These are phyloP conservation scores for Thuja plicata DNA, from an alignment of 83 land plant genomes.

Conservation along the genomic window DNA sequence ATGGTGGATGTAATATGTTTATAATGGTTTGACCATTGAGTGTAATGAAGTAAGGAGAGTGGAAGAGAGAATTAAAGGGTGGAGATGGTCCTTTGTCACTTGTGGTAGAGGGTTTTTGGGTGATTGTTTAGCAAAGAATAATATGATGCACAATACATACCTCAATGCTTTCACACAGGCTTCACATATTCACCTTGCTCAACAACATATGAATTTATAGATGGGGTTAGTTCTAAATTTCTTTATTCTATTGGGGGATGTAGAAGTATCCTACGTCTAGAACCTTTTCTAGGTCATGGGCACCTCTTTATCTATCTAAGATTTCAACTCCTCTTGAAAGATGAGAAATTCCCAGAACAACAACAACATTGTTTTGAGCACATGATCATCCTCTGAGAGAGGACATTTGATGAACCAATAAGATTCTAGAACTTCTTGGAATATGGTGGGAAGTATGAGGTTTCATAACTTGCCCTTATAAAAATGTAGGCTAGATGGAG, in stretches of 20 bases:
- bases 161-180: neutral
- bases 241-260: conserved; percentile 30
- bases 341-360: conserved; percentile 21
- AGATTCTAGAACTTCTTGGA: conserved; percentile 29
- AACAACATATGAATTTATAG: too few relatives aligned
- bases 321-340: neutral
- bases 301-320: conserved; percentile 15
- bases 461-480: too few relatives aligned
- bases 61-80: too few relatives aligned
- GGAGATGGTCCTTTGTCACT: too few relatives aligned
- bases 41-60: too few relatives aligned
- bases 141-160: conserved; percentile 20
- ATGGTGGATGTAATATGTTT: too few relatives aligned
- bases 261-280: conserved; percentile 23
- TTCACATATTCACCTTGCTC: too few relatives aligned
- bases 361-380: neutral
- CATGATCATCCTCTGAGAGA: neutral
- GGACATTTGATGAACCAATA: conserved; percentile 22
- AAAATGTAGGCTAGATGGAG: too few relatives aligned
- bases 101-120: too few relatives aligned
- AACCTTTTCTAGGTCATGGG: conserved; percentile 23
- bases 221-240: conserved; percentile 27
- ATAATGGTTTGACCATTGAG: too few relatives aligned
- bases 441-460: too few relatives aligned
- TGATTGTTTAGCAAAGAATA: too few relatives aligned